Percentiles rank a stretch among this genome's conserved stretches.
phyloP scores from a whole-genome alignment of 495 filamentous ascomycete species.

The Penicillium chermesinum region DNA sequence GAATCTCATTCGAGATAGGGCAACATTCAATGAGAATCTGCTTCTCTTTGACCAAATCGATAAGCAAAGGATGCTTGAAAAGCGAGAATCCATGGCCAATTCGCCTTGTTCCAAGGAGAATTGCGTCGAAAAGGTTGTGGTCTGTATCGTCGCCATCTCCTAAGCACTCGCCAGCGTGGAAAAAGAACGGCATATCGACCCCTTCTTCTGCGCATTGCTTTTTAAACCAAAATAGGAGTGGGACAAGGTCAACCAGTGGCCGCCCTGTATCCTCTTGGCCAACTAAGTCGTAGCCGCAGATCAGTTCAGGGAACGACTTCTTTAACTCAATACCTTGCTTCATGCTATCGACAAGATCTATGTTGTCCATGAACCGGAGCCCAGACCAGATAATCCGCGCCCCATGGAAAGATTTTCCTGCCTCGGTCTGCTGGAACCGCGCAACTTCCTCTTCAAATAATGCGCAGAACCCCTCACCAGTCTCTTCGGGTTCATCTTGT shows the following conservation, averaged over 20 bases:
- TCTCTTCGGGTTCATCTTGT: slow-evolving; percentile 55
- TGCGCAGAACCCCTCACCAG: slow-evolving; percentile 60
- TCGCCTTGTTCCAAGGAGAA: slow-evolving; percentile 78
- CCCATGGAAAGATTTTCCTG: slow-evolving; percentile 75
- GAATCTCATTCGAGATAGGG: slow-evolving; percentile 79
- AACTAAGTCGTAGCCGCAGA: slow-evolving; percentile 85
- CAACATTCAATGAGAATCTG: slow-evolving; percentile 83
- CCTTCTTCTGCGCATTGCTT: slow-evolving; percentile 73
- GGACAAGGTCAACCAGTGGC: slow-evolving; percentile 68
- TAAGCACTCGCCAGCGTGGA: slow-evolving; percentile 84
- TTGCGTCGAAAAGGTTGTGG: slow-evolving; percentile 83
- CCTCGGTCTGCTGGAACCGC: slow-evolving; percentile 63
- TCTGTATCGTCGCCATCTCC: slow-evolving; percentile 73
- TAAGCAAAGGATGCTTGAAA: slow-evolving; percentile 85
- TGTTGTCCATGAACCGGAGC: slow-evolving; percentile 55
- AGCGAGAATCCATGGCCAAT: slow-evolving; percentile 87
- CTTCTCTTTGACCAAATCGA: slow-evolving; percentile 81
- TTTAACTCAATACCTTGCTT: slow-evolving; percentile 80
- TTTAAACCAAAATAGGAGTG: slow-evolving; percentile 87
- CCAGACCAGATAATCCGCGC: slow-evolving; percentile 84
- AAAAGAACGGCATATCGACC: slow-evolving; percentile 89
- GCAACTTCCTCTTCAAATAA: slow-evolving; percentile 76
- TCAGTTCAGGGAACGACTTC: slow-evolving; percentile 65
- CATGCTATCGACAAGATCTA: slow-evolving; percentile 71
- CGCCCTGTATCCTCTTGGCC: slow-evolving; percentile 78